These are phyloP conservation scores for Fusarium setosum DNA, from an alignment of 2,329 filamentous ascomycete genomes.

Conservation along the genomic window DNA sequence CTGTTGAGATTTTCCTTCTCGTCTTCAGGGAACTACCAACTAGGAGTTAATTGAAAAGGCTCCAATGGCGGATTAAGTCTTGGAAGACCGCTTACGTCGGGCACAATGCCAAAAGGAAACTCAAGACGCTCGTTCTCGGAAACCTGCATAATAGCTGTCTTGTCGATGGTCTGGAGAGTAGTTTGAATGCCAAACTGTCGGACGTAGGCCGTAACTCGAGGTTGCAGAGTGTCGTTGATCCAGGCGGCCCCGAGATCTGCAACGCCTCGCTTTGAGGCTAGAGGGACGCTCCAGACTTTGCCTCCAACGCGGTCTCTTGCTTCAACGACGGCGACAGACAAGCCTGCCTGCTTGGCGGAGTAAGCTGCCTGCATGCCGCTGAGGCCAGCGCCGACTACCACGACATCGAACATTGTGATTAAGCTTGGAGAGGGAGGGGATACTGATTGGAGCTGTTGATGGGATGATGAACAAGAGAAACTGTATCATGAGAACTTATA, in stretches of 20 bases:
- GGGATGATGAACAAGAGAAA: too few relatives aligned
- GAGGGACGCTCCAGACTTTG: slow-evolving; percentile 57
- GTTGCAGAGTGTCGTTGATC: slow-evolving; percentile 68
- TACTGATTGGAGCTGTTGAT: too few relatives aligned
- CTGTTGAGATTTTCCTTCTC: slow-evolving; percentile 46
- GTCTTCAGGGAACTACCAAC: slow-evolving; percentile 44
- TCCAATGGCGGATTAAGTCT: too few relatives aligned
- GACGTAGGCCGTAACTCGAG: slow-evolving; percentile 54
- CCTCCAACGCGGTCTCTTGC: slow-evolving; percentile 62
- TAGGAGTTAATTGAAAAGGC: too few relatives aligned
- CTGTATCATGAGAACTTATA: too few relatives aligned
- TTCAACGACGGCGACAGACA: slow-evolving; percentile 59
- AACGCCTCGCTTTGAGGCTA: slow-evolving; percentile 47
- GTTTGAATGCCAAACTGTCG: slow-evolving; percentile 52
- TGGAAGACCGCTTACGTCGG: slow-evolving; percentile 31
- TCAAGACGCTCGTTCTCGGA: slow-evolving; percentile 45
- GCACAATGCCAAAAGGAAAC: slow-evolving; percentile 37
- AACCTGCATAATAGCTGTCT: slow-evolving; percentile 54
- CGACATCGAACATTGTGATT: slow-evolving; percentile 35
- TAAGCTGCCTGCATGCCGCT: slow-evolving; percentile 52
- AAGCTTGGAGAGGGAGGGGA: too few relatives aligned
- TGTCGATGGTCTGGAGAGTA: slow-evolving; percentile 58
- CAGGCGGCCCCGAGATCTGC: slow-evolving; percentile 68
- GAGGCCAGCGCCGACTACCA: slow-evolving; percentile 60
- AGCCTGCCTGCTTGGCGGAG: slow-evolving; percentile 48